Conservation (phyloP, 2,329 filamentous ascomycete genomes). For the Trichophyton benhamiae region DNA sequence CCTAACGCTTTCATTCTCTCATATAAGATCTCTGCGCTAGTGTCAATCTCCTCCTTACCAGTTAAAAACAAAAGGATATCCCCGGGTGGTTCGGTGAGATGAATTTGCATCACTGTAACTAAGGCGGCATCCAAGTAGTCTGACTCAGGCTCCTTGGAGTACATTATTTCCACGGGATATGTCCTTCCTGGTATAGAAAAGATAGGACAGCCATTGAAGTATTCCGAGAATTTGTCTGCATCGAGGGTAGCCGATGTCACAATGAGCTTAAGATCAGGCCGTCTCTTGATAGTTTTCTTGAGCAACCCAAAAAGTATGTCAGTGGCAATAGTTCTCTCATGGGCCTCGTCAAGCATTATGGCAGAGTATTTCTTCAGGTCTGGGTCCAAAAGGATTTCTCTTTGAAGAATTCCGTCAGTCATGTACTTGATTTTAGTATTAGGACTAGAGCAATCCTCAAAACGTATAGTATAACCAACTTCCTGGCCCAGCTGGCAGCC, state of each 20-base stretch:
- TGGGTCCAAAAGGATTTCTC: constrained; percentile 86
- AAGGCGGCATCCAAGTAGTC: constrained; percentile 90
- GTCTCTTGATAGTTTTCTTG: constrained; percentile 79
- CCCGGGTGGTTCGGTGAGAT: constrained; percentile 78
- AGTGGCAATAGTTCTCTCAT: constrained; percentile 91
- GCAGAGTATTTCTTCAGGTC: constrained; percentile 82
- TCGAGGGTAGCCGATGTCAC: constrained; percentile 94
- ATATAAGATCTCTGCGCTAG: constrained; percentile 77
- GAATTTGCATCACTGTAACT: constrained; percentile 97
- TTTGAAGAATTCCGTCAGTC: constrained; percentile 96
- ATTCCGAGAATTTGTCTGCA: constrained; percentile 92
- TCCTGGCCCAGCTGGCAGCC: constrained; percentile 82
- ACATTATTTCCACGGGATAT: constrained; percentile 90
- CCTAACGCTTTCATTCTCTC: constrained; percentile 95
- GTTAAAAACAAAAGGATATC: constrained; percentile 97
- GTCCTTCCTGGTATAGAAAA: constrained; percentile 93
- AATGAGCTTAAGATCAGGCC: constrained; percentile 84
- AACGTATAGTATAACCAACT: constrained; percentile 94
- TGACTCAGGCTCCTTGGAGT: constrained; percentile 84
- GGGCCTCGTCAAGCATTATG: constrained; percentile 96
- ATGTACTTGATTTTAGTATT: constrained; percentile 97
- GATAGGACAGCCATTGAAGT: constrained; percentile 92
- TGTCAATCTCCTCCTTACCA: constrained; percentile 96
- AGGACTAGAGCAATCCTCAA: constrained; percentile 83
- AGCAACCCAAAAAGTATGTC: constrained; percentile 89